Evolutionary conservation across 352 stramenopile species (phyloP).

Genomic region (Globisporangium nodosum): DNA sequence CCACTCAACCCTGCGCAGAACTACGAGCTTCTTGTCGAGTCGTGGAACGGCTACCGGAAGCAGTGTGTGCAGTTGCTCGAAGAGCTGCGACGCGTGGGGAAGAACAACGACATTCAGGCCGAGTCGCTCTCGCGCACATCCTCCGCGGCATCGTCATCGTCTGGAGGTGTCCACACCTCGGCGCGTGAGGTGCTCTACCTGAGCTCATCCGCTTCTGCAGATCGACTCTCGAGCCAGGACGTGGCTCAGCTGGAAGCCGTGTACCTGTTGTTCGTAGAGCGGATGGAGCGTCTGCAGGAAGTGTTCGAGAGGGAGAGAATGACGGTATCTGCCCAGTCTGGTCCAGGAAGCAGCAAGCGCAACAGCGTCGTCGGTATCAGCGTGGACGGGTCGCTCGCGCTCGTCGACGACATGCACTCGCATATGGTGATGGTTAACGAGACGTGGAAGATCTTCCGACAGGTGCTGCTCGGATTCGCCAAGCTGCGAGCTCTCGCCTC

Average conservation of each 20-base stretch:
- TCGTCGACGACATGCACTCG: slow-evolving; percentile 34
- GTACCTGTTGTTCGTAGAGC: slow-evolving; percentile 48
- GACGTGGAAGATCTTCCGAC: slow-evolving; percentile 71
- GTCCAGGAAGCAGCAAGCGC: background rate
- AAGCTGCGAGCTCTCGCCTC: slow-evolving; percentile 38
- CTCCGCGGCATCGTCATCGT: slow-evolving; percentile 1
- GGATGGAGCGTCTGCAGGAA: slow-evolving; percentile 34
- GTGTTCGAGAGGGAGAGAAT: slow-evolving; percentile 14
- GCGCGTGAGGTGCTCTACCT: slow-evolving; percentile 40
- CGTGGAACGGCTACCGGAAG: slow-evolving; percentile 54
- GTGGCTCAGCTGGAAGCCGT: slow-evolving; percentile 61
- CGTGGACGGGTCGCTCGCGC: slow-evolving; percentile 14
- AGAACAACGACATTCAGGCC: slow-evolving; percentile 59
- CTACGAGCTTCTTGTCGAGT: slow-evolving; percentile 50
- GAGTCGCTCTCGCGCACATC: slow-evolving; percentile 27
- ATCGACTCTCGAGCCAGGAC: slow-evolving; percentile 54
- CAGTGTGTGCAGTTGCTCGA: slow-evolving; percentile 42
- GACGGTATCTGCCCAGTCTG: no score
- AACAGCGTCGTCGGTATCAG: slow-evolving; percentile 21
- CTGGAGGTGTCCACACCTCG: slow-evolving; percentile 5
- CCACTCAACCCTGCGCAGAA: slow-evolving; percentile 28
- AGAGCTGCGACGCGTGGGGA: slow-evolving; percentile 45
- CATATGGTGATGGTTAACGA: slow-evolving; percentile 41
- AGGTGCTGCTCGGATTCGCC: slow-evolving; percentile 60
- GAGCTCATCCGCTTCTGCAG: slow-evolving; percentile 37